Evolutionary conservation across 2,329 filamentous ascomycete genomes (phyloP).

Genomic region (Elsinoe necatrix): DNA sequence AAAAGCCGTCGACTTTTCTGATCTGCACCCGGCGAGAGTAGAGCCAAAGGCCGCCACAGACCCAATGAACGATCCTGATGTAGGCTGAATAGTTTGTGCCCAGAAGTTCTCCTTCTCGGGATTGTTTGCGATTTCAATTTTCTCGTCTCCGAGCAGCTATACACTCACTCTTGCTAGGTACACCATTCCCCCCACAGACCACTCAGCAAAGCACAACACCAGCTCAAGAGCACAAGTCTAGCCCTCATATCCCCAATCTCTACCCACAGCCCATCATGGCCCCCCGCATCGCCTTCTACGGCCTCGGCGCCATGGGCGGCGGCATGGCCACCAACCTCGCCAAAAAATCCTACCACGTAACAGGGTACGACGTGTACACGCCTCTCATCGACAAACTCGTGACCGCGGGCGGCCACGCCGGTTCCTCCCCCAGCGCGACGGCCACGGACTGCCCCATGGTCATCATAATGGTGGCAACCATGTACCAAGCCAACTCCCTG

Average conservation of each 20-base stretch:
- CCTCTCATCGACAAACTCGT: conserved; percentile 59
- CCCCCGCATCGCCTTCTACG: conserved; percentile 56
- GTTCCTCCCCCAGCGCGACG: conserved; percentile 52
- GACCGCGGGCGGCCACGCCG: conserved; percentile 52
- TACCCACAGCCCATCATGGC: too few relatives aligned
- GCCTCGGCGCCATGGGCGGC: conserved; percentile 74
- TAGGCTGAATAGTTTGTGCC: neutral
- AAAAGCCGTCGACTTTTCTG: conserved; percentile 2
- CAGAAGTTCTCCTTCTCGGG: neutral
- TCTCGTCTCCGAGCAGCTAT: neutral
- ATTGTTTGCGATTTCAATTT: neutral
- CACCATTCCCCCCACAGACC: neutral
- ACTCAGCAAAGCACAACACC: too few relatives aligned
- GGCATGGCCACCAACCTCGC: conserved; percentile 71
- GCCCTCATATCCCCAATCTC: neutral
- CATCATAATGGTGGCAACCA: conserved; percentile 69
- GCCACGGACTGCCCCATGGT: conserved; percentile 53
- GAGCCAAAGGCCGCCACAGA: neutral
- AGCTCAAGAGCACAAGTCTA: neutral
- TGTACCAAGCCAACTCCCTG: conserved; percentile 57
- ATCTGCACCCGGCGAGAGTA: neutral
- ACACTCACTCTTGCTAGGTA: neutral
- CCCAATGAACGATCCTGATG: neutral
- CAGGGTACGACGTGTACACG: conserved; percentile 62
- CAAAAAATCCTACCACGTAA: conserved; percentile 57